Evolutionary conservation across 2,329 filamentous ascomycete species (phyloP).

Genomic region (Epichloe coenophiala): DNA sequence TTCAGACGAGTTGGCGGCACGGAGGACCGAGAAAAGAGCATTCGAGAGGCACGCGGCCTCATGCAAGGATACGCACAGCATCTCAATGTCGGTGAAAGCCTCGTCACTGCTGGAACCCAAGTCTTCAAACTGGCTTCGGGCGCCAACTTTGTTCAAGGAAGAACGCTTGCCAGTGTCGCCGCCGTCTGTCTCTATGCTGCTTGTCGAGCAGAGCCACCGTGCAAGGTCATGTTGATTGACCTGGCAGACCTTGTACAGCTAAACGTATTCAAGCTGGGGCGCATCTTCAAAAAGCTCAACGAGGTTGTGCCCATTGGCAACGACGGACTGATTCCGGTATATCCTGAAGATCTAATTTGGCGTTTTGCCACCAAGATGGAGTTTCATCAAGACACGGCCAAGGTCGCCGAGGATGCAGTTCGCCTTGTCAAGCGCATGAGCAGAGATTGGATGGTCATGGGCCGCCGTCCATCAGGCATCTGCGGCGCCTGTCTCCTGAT

Average conservation of each 20-base stretch:
- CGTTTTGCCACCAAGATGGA: conserved; percentile 87
- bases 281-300: conserved; percentile 74
- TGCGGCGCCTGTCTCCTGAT: conserved; percentile 91
- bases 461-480: conserved; percentile 82
- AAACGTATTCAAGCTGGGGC: conserved; percentile 86
- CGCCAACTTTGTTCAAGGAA: conserved; percentile 72
- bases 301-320: conserved; percentile 59
- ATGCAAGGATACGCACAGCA: conserved; percentile 50
- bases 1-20: conserved; percentile 46
- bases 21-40: conserved; percentile 45
- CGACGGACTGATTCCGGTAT: conserved; percentile 51
- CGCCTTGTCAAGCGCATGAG: conserved; percentile 87
- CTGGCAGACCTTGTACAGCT: conserved; percentile 71
- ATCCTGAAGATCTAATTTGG: conserved; percentile 81
- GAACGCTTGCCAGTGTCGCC: conserved; percentile 70
- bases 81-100: conserved; percentile 45
- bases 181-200: conserved; percentile 87
- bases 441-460: conserved; percentile 92
- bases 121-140: conserved; percentile 65
- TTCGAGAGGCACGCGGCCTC: conserved; percentile 42
- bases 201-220: conserved; percentile 64
- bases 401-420: conserved; percentile 78
- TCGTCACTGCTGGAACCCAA: conserved; percentile 52
- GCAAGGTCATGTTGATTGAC: conserved; percentile 88
- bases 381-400: conserved; percentile 68